phyloP scores from a whole-genome alignment of 1,284 basidiomycete genomes.

The Quambalaria eucalypti region DNA sequence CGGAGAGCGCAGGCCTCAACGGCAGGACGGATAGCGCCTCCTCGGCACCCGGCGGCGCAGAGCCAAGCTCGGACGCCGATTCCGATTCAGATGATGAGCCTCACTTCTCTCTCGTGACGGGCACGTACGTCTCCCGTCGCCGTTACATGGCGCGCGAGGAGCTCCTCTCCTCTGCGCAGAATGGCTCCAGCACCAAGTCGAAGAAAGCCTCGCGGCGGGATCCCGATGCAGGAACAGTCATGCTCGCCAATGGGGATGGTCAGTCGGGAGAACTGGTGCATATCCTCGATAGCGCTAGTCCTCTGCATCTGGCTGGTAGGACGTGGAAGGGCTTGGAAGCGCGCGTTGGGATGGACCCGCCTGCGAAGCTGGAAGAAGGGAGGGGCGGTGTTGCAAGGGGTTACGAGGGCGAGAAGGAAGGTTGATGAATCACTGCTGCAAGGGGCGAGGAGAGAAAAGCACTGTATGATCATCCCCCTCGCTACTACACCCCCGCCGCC shows the following conservation, averaged over 20 bases:
- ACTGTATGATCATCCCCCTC: no score
- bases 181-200: conserved; percentile 2
- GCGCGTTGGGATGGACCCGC: conserved; percentile 67
- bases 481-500: no score
- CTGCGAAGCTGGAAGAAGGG: conserved; percentile 75
- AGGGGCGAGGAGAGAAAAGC: background rate
- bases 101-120: conserved; percentile 73
- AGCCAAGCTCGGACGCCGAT: conserved; percentile 3
- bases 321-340: conserved; percentile 76
- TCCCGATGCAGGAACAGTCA: conserved; percentile 43
- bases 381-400: conserved; percentile 79
- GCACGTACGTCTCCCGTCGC: conserved; percentile 70
- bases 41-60: no score
- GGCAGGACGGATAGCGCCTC: conserved; percentile 10
- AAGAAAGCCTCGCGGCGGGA: no score
- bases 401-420: conserved; percentile 50
- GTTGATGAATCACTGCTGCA: no score
- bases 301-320: conserved; percentile 60
- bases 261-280: conserved; percentile 49
- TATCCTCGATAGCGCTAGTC: conserved; percentile 44
- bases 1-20: conserved; percentile 5
- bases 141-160: conserved; percentile 48
- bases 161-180: conserved; percentile 19
- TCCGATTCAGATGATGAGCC: conserved; percentile 51
- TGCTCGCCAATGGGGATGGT: conserved; percentile 60